A percentile compares a stretch with the other conserved stretches of the same genome.
Evolutionary conservation across 805 yeast species (phyloP).

Genomic region (Geotrichum ghanense): DNA sequence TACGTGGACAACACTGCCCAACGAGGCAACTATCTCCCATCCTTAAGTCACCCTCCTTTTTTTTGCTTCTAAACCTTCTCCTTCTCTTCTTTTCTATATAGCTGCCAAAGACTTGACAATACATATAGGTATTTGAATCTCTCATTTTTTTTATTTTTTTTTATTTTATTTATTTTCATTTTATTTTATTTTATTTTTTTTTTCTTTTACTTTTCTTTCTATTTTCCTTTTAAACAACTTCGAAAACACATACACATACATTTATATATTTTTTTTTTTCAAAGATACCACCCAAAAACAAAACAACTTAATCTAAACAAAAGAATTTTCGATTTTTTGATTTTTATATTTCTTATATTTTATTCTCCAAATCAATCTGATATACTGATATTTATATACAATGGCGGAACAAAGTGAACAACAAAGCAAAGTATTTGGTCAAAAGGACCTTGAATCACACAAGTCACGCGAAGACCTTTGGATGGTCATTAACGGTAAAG

Average conservation of each 20-base stretch:
- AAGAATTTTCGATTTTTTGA: no score
- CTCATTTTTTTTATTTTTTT: no score
- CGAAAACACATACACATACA: background rate
- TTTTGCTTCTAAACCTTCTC: no score
- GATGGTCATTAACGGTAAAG: constrained; percentile 62
- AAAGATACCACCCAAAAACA: background rate
- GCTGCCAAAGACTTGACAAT: no score
- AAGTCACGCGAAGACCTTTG: constrained; percentile 48
- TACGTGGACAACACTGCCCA: no score
- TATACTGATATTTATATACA: no score
- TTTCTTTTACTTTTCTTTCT: background rate
- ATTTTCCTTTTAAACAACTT: background rate
- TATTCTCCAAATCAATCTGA: no score
- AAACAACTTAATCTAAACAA: background rate
- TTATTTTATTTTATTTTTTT: background rate
- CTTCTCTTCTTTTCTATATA: no score
- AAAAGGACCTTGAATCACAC: constrained; percentile 34
- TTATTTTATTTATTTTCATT: background rate
- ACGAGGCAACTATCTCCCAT: no score
- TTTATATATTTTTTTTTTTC: background rate
- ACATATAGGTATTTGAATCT: no score
- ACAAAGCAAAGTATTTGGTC: constrained; percentile 20
- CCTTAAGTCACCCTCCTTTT: no score
- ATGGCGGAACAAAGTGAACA: background rate
- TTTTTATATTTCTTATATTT: no score